phyloP scores from a whole-genome alignment of 345 rosid species.

The Eucalyptus shirleyi region DNA sequence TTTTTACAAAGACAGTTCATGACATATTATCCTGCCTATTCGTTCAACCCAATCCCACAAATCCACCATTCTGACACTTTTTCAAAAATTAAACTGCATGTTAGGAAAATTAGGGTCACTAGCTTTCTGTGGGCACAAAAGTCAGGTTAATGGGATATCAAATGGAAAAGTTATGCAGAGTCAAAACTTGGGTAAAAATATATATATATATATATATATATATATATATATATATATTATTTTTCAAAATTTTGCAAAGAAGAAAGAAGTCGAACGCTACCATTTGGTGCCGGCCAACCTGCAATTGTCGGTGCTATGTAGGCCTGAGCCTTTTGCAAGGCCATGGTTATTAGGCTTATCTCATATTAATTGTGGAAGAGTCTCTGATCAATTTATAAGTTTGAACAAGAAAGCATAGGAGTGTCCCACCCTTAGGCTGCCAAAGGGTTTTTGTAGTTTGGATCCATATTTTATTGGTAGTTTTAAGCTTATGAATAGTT shows the following conservation, averaged over 20 bases:
- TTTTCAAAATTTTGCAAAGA: too few species aligned
- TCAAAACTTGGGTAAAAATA: too few species aligned
- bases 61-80: not conserved
- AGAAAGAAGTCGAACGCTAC: not conserved
- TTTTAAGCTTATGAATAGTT: too few species aligned
- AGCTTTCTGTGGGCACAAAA: not conserved
- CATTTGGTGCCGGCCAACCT: not conserved
- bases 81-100: not conserved
- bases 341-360: not conserved
- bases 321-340: too few species aligned
- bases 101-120: not conserved
- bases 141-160: not conserved
- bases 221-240: too few species aligned
- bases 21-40: not conserved
- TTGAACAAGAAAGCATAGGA: too few species aligned
- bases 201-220: too few species aligned
- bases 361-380: too few species aligned
- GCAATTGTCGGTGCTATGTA: not conserved
- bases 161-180: not conserved
- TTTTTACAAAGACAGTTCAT: not conserved
- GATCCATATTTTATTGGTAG: accelerated
- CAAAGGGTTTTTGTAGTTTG: too few species aligned
- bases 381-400: too few species aligned
- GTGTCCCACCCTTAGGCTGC: accelerated
- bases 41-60: not conserved